Percentiles rank a stretch among this genome's conserved stretches.
These are phyloP conservation scores for Ustilago sp. DNA, from an alignment of 1,284 basidiomycete genomes.

Conservation along the genomic window DNA sequence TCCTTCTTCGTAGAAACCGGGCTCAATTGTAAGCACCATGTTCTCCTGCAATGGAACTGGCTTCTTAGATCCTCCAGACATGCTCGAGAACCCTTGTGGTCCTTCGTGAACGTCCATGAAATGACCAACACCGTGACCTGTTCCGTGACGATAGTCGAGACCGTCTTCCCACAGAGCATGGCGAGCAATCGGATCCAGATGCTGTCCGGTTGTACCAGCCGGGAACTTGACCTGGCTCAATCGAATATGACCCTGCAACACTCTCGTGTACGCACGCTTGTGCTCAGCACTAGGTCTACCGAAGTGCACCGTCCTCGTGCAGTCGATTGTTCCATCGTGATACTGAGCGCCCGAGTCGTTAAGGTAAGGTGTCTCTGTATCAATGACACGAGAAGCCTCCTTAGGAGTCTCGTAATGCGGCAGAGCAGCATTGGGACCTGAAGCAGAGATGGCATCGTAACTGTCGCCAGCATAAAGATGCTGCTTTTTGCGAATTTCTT, in stretches of 20 bases:
- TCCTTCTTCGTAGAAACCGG: slow-evolving; percentile 66
- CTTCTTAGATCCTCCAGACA: slow-evolving; percentile 51
- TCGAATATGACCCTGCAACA: slow-evolving; percentile 64
- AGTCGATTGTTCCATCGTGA: slow-evolving; percentile 66
- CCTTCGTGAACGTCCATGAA: slow-evolving; percentile 66
- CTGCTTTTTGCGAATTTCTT: slow-evolving; percentile 37
- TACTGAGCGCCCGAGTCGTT: slow-evolving; percentile 66
- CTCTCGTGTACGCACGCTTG: slow-evolving; percentile 63
- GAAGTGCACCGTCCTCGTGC: slow-evolving; percentile 66
- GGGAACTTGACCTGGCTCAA: slow-evolving; percentile 59
- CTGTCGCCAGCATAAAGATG: slow-evolving; percentile 62
- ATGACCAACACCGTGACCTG: slow-evolving; percentile 64
- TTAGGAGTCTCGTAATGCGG: slow-evolving; percentile 68
- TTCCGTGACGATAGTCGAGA: slow-evolving; percentile 61
- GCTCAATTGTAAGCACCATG: slow-evolving; percentile 64
- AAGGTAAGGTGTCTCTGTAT: slow-evolving; percentile 60
- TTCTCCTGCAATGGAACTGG: slow-evolving; percentile 51
- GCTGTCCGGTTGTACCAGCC: slow-evolving; percentile 59
- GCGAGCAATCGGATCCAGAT: slow-evolving; percentile 62
- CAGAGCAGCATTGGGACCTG: slow-evolving; percentile 63
- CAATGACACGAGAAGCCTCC: slow-evolving; percentile 53
- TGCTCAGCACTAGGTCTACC: slow-evolving; percentile 61
- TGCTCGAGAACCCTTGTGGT: slow-evolving; percentile 59
- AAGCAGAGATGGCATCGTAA: slow-evolving; percentile 65
- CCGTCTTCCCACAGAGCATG: slow-evolving; percentile 63